Evolutionary conservation across 257 asterid genomes (phyloP).

Genomic region (Rhazya stricta): DNA sequence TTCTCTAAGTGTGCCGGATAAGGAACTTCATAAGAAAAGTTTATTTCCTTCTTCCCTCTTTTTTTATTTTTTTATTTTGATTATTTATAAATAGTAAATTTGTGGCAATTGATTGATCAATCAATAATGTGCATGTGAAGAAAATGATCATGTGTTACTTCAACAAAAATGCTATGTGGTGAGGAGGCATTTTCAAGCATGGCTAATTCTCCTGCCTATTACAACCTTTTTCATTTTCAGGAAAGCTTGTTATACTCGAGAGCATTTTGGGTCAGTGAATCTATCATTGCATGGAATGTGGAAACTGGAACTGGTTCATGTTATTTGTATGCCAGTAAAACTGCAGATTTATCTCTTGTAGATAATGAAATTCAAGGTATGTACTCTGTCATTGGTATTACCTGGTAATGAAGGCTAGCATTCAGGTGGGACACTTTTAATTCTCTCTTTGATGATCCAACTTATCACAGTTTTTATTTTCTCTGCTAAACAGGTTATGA

Average conservation of each 20-base stretch:
- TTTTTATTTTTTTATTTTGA: too few relatives aligned
- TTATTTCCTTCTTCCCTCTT: too few relatives aligned
- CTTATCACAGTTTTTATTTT: conserved; percentile 5
- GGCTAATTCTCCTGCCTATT: neutral
- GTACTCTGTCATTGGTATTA: conserved; percentile 7
- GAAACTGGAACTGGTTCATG: conserved; percentile 58
- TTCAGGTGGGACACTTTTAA: neutral
- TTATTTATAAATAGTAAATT: too few relatives aligned
- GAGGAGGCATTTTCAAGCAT: neutral
- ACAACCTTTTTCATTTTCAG: conserved; percentile 37
- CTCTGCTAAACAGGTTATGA: conserved; percentile 54
- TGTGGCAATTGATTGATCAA: neutral
- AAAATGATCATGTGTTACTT: neutral
- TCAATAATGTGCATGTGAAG: neutral
- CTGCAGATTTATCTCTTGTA: conserved; percentile 51
- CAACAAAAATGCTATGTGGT: neutral
- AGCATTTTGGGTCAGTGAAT: conserved; percentile 83
- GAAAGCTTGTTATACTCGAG: conserved; percentile 50
- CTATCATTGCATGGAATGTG: conserved; percentile 72
- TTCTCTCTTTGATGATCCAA: neutral
- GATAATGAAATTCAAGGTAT: conserved; percentile 63
- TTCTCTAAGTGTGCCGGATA: too few relatives aligned
- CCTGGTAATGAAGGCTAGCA: neutral
- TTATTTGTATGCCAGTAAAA: conserved; percentile 64
- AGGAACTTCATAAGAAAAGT: too few relatives aligned